Evolutionary conservation across 805 yeast species (phyloP), one percentile per base, ranked within the genome.

Genomic region (Torulaspora microellipsoides): DNA sequence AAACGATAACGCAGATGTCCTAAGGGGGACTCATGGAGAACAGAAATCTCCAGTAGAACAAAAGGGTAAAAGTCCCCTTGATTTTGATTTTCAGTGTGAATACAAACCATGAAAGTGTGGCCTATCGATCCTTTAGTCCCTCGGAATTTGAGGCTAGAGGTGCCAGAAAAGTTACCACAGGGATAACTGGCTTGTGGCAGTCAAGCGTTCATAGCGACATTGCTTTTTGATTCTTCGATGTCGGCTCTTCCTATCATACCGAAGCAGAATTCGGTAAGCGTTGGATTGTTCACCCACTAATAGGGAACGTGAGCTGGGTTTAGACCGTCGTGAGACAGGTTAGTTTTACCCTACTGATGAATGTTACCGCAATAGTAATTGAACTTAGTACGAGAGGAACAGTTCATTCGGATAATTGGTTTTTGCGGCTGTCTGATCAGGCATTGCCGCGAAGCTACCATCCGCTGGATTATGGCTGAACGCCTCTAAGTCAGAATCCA

Each of bases 401-500:
- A 63, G 72, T 68, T 66, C 69, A 68, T 67, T 67, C 72, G 60
- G 72, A 67, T 68, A 66, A 66, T 67, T 66, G 71, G 71, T 65
- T 62, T 67, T 65, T 64, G 71, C 71, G 66, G 69, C 70, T 65
- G 70, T 64, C 69, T 63, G 71, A 66, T 58, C 68, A 66, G 71
- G 71, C 69, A 67, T 58, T 65, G 71, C 70, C 67, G 71, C 70
- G 71, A 66, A 67, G 71, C 71, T 67, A 68, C 71, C 73, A 70
- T 68, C 72, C 65, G 71, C 69, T 65, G 72, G 72, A 69, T 68
- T 59, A 68, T 62, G 71, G 71, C 71, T 68, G 72, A 68, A 67
- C 71, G 72, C 71, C 70, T 68, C 71, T 66, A 66, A 53, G 70
- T 64, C 71, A 79, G 79, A 51, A 76, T 77, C 70, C 73, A 75